These are phyloP conservation scores for Penstemon davidsonii DNA, from an alignment of 257 asterid species.

Conservation along the genomic window DNA sequence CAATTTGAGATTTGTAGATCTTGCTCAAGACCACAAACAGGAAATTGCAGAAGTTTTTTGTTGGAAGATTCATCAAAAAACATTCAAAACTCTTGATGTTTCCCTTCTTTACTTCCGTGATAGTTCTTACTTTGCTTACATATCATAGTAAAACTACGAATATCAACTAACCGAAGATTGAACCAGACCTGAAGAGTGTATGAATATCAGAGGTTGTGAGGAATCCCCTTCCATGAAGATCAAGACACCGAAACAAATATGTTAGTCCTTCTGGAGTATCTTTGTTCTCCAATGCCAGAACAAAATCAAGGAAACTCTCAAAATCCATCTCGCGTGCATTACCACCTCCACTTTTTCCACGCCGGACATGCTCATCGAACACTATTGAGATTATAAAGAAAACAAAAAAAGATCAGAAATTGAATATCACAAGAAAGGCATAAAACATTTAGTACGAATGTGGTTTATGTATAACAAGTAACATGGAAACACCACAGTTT, in stretches of 20 bases:
- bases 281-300: slow-evolving; percentile 91
- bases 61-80: slow-evolving; percentile 62
- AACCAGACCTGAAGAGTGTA: slow-evolving; percentile 79
- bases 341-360: slow-evolving; percentile 87
- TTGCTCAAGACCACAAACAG: slow-evolving; percentile 63
- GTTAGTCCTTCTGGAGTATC: slow-evolving; percentile 95
- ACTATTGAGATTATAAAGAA: slow-evolving; percentile 39
- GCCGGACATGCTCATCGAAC: slow-evolving; percentile 95
- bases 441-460: slow-evolving; percentile 5
- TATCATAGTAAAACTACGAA: neutral
- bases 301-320: slow-evolving; percentile 93
- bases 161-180: neutral
- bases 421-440: slow-evolving; percentile 6
- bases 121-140: slow-evolving; percentile 5
- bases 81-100: slow-evolving; percentile 43
- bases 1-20: slow-evolving; percentile 59
- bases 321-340: slow-evolving; percentile 96
- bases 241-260: slow-evolving; percentile 89
- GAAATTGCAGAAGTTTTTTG: slow-evolving; percentile 56
- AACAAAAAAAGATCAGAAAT: slow-evolving; percentile 5
- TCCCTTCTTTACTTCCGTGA: slow-evolving; percentile 62
- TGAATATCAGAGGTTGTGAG: slow-evolving; percentile 94
- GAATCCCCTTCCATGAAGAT: slow-evolving; percentile 89
- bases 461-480: neutral
- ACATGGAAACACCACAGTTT: neutral